These are phyloP conservation scores for Gossypium aridum DNA, from an alignment of 441 rosid species.

Conservation along the genomic window DNA sequence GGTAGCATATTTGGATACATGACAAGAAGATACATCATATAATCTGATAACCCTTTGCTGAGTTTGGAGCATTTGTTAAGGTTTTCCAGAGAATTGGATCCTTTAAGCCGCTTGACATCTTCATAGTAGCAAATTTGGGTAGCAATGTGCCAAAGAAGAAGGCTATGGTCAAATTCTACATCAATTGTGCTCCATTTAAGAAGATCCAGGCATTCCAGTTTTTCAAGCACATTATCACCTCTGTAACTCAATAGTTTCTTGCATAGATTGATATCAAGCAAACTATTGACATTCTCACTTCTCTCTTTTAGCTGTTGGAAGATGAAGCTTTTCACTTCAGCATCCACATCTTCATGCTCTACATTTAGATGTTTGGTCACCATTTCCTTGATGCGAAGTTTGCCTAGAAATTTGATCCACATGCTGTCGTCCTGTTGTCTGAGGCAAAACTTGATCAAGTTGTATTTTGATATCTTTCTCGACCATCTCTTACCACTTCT, in stretches of 20 bases:
- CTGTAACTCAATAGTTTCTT: slow-evolving; percentile 18
- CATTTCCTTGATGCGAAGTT: background rate
- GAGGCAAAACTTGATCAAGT: slow-evolving; percentile 24
- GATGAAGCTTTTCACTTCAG: slow-evolving; percentile 17
- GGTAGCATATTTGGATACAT: slow-evolving; percentile 34
- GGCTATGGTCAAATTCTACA: slow-evolving; percentile 35
- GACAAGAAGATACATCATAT: slow-evolving; percentile 40
- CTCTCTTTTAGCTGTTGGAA: background rate
- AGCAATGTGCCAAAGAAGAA: slow-evolving; percentile 41
- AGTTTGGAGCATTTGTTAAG: slow-evolving; percentile 6
- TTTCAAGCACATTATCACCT: slow-evolving; percentile 18
- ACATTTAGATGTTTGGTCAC: background rate
- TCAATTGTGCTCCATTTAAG: slow-evolving; percentile 15
- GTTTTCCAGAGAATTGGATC: background rate
- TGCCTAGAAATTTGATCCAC: background rate
- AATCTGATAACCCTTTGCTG: slow-evolving; percentile 35
- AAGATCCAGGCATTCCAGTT: background rate
- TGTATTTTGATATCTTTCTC: slow-evolving; percentile 23
- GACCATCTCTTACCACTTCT: slow-evolving; percentile 27
- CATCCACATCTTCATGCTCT: slow-evolving; percentile 2
- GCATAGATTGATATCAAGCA: background rate
- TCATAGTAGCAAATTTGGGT: slow-evolving; percentile 31
- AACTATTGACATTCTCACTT: background rate
- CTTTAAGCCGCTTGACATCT: background rate
- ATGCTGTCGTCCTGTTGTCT: background rate